Evolutionary conservation across 2,329 filamentous ascomycete species (phyloP), one percentile per base, ranked within the genome.

Genomic region (Pseudophaeomoniella oleicola): DNA sequence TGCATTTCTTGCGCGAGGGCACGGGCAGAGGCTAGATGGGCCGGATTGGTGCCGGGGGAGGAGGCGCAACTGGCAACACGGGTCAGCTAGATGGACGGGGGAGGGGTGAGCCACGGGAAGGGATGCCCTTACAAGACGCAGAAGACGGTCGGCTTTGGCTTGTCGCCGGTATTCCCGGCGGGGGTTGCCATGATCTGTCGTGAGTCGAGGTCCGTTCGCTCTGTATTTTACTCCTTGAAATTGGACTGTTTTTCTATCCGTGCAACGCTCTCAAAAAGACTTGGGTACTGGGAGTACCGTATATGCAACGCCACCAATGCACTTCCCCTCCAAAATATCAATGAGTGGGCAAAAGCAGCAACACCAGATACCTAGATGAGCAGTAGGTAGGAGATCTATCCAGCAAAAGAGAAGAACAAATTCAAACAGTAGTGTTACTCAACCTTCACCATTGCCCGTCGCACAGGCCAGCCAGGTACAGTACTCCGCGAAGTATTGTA

Each of bases 21-120:
- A 29, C 79, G 78, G 2, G 90, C 90, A 5, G 85, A 78, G 55
- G 78, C 75, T 50, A 92, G 61, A 58, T 94, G 84, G 3, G 69
- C 69, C 11, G 83, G 77, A 43, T 74, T 79, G 36, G 67, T 75
- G 35, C 90, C 90, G 12, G 71, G 58, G 5, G 75, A 79, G 36
- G 90, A 75, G 53, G 88, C 90, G 64, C 90, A 96, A 71, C 74
- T 78, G 48, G 22, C 22, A 12, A 18, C 36, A 13, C 29, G 22
- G 16, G n/a, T 35, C 46, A 29, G 45, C 49, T 41, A 45, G 46
- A 34, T 32, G 41, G 15, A 3, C 14, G 16, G n/a, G 30, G 33
- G 4, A 16, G 5, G 9, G 3, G 5, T 17, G 5, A 30, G 19
- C n/a, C 34, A 16, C 5, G n/a, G 33, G 31, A 16, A 17, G 19